These are phyloP conservation scores for Yamadazyma diospyri DNA, from an alignment of 1,139 yeast species.

Conservation along the genomic window DNA sequence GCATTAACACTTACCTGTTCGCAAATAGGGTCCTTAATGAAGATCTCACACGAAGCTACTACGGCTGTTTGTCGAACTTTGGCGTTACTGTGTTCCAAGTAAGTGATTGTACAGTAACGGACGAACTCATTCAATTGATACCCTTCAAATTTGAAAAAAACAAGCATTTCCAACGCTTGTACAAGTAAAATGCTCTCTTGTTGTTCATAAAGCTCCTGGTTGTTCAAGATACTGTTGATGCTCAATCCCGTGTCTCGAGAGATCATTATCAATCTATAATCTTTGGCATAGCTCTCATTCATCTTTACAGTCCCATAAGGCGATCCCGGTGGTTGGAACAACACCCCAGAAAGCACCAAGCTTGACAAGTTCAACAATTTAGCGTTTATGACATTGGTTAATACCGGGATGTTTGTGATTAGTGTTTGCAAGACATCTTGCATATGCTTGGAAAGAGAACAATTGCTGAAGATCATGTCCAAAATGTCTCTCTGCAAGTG, in stretches of 20 bases:
- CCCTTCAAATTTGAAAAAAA: conserved; percentile 69
- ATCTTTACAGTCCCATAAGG: conserved; percentile 68
- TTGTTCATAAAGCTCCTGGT: conserved; percentile 38
- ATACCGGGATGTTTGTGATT: conserved; percentile 72
- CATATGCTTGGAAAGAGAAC: conserved; percentile 79
- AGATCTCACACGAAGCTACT: conserved; percentile 76
- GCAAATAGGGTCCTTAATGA: conserved; percentile 77
- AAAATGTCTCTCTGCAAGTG: conserved; percentile 80
- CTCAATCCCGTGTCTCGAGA: conserved; percentile 58
- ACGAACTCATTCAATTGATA: conserved; percentile 84
- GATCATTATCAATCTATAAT: conserved; percentile 71
- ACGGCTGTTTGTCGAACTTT: conserved; percentile 85
- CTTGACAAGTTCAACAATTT: conserved; percentile 72
- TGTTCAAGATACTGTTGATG: conserved; percentile 33
- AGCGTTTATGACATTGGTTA: conserved; percentile 69
- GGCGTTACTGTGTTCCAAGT: conserved; percentile 75
- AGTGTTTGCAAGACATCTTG: conserved; percentile 69
- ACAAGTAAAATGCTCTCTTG: conserved; percentile 54
- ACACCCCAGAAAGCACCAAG: conserved; percentile 75
- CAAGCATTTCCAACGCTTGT: conserved; percentile 70
- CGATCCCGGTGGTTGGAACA: conserved; percentile 84
- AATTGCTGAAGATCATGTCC: conserved; percentile 70
- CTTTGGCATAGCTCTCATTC: conserved; percentile 66
- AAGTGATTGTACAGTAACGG: conserved; percentile 73
- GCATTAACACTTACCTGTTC: conserved; percentile 84